Base-by-base conservation (phyloP, 2,329 filamentous ascomycete genomes). In the Monilinia vaccinii-corymbosi region DNA sequence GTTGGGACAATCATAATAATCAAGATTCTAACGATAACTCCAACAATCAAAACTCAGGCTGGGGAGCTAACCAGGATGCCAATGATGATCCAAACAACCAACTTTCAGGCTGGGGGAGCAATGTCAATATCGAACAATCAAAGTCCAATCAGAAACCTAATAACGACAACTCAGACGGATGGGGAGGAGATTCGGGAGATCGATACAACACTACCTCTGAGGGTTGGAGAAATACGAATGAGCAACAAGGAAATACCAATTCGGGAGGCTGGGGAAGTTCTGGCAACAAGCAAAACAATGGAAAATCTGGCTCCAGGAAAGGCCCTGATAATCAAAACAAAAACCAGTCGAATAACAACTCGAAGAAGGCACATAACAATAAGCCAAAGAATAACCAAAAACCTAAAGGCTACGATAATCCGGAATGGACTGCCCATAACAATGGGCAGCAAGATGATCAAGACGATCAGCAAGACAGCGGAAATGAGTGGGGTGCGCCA, bases 231-330 rank as follows among this genome's bases (percentile, higher is more conserved):
- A 28, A 16, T 36, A 34, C 57, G 44, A 28, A 36, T 5, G 25
- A 38, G 23, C 23, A 52, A 60, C 6, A 36, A 44, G 38, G 32
- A 9, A 49, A 47, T 36, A n/a, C n/a, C 25, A 44, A 60, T 38
- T 23, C 42, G 1, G 62, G 61, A 6, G 63, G 61, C 1, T 66
- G 66, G 36, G 63, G 61, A 38, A 42, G 52, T 14, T 34, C 25
- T 5, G 51, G 23, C 9, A 42, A 49, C 16, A 32, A 56, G 58
- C 25, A 31, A 59, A 45, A 51, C n/a, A 62, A 61, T 23, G 40
- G 16, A 25, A 52, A 61, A 16, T 13, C 47, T 4, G 62, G 61
- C 9, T 64, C 58, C 3, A 65, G 65, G 32, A 61, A 60, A 44
- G 28, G 11, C 36, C 38, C 59, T 25, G 23, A 11, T 8, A 57